Evolutionary conservation across 148 eudicot species (phyloP).

Genomic region (Hydrangea macrophylla): DNA sequence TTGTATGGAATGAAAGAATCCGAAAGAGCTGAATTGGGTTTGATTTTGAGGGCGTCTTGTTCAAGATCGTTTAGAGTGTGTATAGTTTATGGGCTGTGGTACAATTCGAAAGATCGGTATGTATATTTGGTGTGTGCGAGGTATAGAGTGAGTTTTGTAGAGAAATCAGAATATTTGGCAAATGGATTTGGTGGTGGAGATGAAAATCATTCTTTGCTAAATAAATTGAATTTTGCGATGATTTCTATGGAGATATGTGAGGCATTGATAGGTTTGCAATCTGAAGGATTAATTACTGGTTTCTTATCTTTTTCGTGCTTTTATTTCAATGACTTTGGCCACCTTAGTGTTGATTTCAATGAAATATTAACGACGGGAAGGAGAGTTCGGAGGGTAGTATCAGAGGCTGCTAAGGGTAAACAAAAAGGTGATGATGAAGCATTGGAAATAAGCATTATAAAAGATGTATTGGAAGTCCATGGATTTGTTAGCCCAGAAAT

Average conservation of each 20-base stretch:
- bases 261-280: conserved; percentile 39
- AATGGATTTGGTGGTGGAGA: conserved; percentile 18
- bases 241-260: conserved; percentile 64
- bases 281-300: conserved; percentile 54
- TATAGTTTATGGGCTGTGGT: conserved; percentile 69
- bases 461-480: conserved; percentile 19
- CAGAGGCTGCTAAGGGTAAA: conserved; percentile 11
- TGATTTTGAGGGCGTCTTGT: conserved; percentile 30
- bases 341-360: conserved; percentile 41
- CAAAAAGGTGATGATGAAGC: conserved; percentile 14
- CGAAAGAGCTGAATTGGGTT: conserved; percentile 41
- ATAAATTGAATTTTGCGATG: conserved; percentile 23
- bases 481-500: conserved; percentile 69
- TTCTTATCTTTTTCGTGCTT: conserved; percentile 47
- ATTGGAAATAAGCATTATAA: conserved; percentile 18
- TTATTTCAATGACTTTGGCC: conserved; percentile 57
- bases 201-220: conserved; percentile 12
- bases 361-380: conserved; percentile 43
- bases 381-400: conserved; percentile 34
- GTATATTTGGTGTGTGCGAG: conserved; percentile 57
- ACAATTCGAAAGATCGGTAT: conserved; percentile 33
- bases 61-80: conserved; percentile 35
- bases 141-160: conserved; percentile 19
- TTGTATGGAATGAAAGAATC: conserved; percentile 45
- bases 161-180: conserved; percentile 18